phyloP scores from a whole-genome alignment of 1,284 basidiomycete species.

The Erythrobasidium hasegawianum region DNA sequence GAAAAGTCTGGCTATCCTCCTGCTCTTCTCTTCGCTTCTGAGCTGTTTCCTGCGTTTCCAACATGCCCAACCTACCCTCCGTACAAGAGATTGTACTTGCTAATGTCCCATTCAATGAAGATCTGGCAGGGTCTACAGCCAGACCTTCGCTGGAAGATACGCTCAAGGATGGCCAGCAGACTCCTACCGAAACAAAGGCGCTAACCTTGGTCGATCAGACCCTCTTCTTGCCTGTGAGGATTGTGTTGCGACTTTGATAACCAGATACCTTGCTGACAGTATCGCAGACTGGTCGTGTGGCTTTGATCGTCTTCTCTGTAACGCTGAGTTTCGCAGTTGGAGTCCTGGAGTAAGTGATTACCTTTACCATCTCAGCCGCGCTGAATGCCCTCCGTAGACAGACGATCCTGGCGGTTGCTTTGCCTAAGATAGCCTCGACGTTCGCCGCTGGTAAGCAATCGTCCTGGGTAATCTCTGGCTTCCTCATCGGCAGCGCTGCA shows the following conservation, averaged over 20 bases:
- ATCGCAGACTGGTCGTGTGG: neutral
- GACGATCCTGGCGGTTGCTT: slow-evolving; percentile 23
- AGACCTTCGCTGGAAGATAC: neutral
- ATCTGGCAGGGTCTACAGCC: neutral
- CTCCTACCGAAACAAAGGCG: neutral
- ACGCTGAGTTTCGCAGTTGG: slow-evolving; percentile 4
- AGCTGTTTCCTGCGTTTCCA: too few relatives aligned
- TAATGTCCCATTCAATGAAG: neutral
- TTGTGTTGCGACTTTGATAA: neutral
- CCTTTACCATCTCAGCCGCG: too few relatives aligned
- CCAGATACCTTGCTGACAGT: neutral
- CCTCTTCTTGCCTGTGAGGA: slow-evolving; percentile 8
- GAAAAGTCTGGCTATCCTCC: neutral
- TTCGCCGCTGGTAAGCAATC: slow-evolving; percentile 17
- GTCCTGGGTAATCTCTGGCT: slow-evolving; percentile 18
- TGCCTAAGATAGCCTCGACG: slow-evolving; percentile 20
- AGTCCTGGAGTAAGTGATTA: slow-evolving; percentile 23
- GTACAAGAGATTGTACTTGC: slow-evolving; percentile 14
- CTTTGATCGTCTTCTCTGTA: slow-evolving; percentile 5
- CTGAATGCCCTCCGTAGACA: neutral
- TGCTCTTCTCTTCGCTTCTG: neutral
- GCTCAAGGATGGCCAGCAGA: neutral
- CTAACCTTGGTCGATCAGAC: slow-evolving; percentile 20
- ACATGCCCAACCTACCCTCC: slow-evolving; percentile 3
- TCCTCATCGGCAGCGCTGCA: slow-evolving; percentile 21